A percentile compares a stretch with the other conserved stretches of the same genome.
Conservation (phyloP, 805 yeast species). For the Pichia paraexigua region DNA sequence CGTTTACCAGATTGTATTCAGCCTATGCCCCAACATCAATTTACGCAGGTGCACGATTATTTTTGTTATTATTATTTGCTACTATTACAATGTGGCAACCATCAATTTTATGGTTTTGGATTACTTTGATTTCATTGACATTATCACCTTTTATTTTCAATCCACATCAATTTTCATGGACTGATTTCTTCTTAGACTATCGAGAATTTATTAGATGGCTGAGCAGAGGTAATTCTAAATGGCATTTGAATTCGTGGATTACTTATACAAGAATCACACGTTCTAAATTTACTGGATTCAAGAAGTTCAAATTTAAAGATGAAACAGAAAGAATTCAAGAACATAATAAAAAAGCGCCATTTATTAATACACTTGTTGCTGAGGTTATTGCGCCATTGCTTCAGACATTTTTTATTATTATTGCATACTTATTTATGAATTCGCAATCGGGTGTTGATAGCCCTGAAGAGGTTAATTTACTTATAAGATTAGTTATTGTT, state of each 20-base stretch:
- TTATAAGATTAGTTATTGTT: conserved; percentile 52
- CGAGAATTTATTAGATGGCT: conserved; percentile 60
- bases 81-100: conserved; percentile 77
- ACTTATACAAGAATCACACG: conserved; percentile 67
- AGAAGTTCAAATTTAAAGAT: conserved; percentile 60
- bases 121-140: conserved; percentile 38
- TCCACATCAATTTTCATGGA: conserved; percentile 45
- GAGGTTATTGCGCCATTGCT: conserved; percentile 71
- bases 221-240: conserved; percentile 64
- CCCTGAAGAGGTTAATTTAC: conserved; percentile 45
- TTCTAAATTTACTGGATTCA: conserved; percentile 88
- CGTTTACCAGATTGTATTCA: conserved; percentile 66
- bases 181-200: conserved; percentile 42
- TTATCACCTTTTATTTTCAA: conserved; percentile 46
- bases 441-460: conserved; percentile 73
- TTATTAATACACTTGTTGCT: conserved; percentile 68
- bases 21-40: conserved; percentile 71
- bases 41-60: conserved; percentile 65
- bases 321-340: conserved; percentile 37
- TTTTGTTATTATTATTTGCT: conserved; percentile 66
- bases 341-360: conserved; percentile 65
- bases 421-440: conserved; percentile 75
- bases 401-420: conserved; percentile 57
- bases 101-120: conserved; percentile 53
- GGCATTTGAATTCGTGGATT: conserved; percentile 73